These are phyloP conservation scores for Mallotus japonicus DNA, from an alignment of 441 rosid genomes.

Conservation along the genomic window DNA sequence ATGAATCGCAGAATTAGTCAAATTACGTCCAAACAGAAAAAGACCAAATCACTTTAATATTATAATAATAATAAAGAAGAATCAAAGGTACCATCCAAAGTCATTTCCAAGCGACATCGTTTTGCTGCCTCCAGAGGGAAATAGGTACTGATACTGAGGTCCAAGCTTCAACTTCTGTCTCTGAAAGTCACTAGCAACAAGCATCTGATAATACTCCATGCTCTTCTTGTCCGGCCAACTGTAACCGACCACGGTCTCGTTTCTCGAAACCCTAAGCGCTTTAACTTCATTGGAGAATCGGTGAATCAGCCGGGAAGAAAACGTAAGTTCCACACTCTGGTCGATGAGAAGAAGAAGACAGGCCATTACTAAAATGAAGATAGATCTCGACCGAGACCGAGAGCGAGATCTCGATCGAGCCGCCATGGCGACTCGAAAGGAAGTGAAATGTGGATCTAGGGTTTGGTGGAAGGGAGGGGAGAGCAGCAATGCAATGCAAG, in stretches of 20 bases:
- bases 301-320: slow-evolving; percentile 63
- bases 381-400: slow-evolving; percentile 32
- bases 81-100: slow-evolving; percentile 55
- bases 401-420: slow-evolving; percentile 18
- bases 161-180: slow-evolving; percentile 78
- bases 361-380: slow-evolving; percentile 30
- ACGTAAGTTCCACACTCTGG: slow-evolving; percentile 28
- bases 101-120: slow-evolving; percentile 60
- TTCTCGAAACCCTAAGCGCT: slow-evolving; percentile 34
- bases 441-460: background rate
- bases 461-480: background rate
- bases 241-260: slow-evolving; percentile 6
- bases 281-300: slow-evolving; percentile 69
- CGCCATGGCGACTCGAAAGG: slow-evolving; percentile 35
- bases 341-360: slow-evolving; percentile 23
- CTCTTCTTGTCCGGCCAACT: slow-evolving; percentile 58
- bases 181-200: slow-evolving; percentile 46
- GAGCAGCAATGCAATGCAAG: no score
- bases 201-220: slow-evolving; percentile 51
- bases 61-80: background rate
- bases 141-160: slow-evolving; percentile 44
- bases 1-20: slow-evolving; percentile 2
- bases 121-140: slow-evolving; percentile 75
- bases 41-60: background rate
- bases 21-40: slow-evolving; percentile 1